Conservation (phyloP, 495 filamentous ascomycete genomes). For the Talaromyces liani region DNA sequence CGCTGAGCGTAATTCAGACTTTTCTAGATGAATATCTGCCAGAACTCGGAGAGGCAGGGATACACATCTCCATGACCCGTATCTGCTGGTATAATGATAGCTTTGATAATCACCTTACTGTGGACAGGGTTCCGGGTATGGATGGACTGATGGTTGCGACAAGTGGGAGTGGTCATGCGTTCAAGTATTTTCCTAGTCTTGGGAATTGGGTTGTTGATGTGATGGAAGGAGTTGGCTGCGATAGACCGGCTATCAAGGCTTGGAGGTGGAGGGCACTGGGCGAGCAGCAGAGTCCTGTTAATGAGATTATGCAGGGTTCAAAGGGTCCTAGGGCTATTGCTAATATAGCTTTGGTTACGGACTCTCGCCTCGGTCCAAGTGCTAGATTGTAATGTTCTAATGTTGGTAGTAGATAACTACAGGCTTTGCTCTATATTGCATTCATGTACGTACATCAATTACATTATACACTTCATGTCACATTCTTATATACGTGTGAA, state of each 20-base stretch:
- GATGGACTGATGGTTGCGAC: conserved; percentile 59
- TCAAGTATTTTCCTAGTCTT: conserved; percentile 74
- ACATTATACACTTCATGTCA: too few relatives aligned
- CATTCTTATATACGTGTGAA: too few relatives aligned
- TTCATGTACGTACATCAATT: too few relatives aligned
- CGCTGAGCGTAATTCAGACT: conserved; percentile 14
- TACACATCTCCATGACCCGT: conserved; percentile 42
- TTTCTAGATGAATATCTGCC: conserved; percentile 30
- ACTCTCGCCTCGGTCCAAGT: not conserved
- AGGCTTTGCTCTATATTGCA: not conserved
- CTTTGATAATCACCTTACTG: conserved; percentile 58
- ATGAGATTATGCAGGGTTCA: conserved; percentile 25
- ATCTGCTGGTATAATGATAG: conserved; percentile 80
- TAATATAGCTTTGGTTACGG: not conserved
- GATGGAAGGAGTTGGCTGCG: conserved; percentile 31
- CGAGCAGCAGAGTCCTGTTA: conserved; percentile 17
- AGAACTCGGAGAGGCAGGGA: conserved; percentile 17
- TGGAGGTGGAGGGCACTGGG: conserved; percentile 22
- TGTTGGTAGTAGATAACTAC: not conserved
- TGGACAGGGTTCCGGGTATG: conserved; percentile 53
- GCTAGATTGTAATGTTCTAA: not conserved
- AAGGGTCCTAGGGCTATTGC: not conserved
- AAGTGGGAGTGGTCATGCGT: conserved; percentile 70
- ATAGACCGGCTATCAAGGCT: conserved; percentile 16
- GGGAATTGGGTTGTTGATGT: conserved; percentile 59